Evolutionary conservation across 169 alveolate species (phyloP).

Genomic region (Plasmodium relictum): DNA sequence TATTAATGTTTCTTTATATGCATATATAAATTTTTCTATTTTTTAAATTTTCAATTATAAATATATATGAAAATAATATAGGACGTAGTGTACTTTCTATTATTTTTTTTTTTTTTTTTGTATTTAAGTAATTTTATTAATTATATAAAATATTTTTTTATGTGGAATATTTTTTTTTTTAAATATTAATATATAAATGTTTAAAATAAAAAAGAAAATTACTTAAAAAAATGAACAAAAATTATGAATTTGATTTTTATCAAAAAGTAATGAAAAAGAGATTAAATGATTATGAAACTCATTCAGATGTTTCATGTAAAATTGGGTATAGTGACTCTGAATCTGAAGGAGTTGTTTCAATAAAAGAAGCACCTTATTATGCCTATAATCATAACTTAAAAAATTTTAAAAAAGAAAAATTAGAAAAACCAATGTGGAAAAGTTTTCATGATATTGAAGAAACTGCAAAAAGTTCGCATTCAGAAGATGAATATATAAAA

Average conservation of each 20-base stretch:
- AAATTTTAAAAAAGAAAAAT: slow-evolving; percentile 53
- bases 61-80: too few relatives aligned
- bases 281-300: slow-evolving; percentile 55
- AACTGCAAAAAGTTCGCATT: slow-evolving; percentile 59
- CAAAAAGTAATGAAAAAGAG: slow-evolving; percentile 15
- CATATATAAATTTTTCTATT: background rate
- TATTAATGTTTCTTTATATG: background rate
- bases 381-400: slow-evolving; percentile 20
- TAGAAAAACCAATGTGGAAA: slow-evolving; percentile 72
- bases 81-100: background rate
- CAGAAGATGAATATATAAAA: slow-evolving; percentile 63
- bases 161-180: background rate
- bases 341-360: slow-evolving; percentile 76
- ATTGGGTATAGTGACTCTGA: slow-evolving; percentile 75
- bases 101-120: background rate
- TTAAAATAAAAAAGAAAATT: background rate
- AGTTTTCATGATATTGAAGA: slow-evolving; percentile 68
- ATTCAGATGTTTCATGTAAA: slow-evolving; percentile 69
- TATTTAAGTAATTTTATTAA: too few relatives aligned
- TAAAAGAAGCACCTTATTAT: slow-evolving; percentile 63
- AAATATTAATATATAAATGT: background rate
- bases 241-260: slow-evolving; percentile 43
- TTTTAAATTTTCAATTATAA: too few relatives aligned
- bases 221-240: slow-evolving; percentile 25
- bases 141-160: too few relatives aligned